These are phyloP conservation scores for Geotrichum restrictum DNA, from an alignment of 1,139 yeast species.

Conservation along the genomic window DNA sequence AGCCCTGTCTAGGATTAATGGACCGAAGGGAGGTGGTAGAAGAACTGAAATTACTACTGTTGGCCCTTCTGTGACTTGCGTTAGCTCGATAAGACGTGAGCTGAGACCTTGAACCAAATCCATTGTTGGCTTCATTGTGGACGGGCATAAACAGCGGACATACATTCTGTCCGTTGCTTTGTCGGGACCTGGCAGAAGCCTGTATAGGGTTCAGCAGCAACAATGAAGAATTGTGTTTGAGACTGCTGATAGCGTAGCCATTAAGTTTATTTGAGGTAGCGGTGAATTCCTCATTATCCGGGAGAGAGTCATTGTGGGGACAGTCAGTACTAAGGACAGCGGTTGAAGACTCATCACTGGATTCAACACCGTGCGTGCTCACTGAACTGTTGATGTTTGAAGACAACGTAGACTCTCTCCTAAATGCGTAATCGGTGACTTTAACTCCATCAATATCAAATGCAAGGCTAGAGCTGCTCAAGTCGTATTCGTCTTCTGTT, in stretches of 20 bases:
- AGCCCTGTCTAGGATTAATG: not conserved
- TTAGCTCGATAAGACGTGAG: too few relatives aligned
- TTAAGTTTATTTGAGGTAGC: constrained; percentile 23
- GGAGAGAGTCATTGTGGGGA: not conserved
- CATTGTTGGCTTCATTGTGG: too few relatives aligned
- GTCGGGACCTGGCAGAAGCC: constrained; percentile 13
- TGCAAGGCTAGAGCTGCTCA: not conserved
- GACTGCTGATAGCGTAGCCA: constrained; percentile 26
- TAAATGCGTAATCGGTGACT: not conserved
- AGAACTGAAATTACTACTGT: too few relatives aligned
- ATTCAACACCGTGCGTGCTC: too few relatives aligned
- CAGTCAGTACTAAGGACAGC: too few relatives aligned
- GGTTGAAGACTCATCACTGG: not conserved
- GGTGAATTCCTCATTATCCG: constrained; percentile 16
- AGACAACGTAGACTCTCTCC: not conserved
- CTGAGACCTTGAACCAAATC: too few relatives aligned
- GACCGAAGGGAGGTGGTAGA: not conserved
- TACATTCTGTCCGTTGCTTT: not conserved
- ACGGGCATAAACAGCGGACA: too few relatives aligned
- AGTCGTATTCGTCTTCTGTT: constrained; percentile 14
- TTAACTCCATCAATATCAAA: not conserved
- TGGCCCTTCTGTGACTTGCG: too few relatives aligned
- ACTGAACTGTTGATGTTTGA: too few relatives aligned
- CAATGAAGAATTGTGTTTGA: constrained; percentile 25
- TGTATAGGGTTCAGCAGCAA: constrained; percentile 16